phyloP scores from a whole-genome alignment of 805 yeast genomes.

The Nakazawaea wickerhamii region DNA sequence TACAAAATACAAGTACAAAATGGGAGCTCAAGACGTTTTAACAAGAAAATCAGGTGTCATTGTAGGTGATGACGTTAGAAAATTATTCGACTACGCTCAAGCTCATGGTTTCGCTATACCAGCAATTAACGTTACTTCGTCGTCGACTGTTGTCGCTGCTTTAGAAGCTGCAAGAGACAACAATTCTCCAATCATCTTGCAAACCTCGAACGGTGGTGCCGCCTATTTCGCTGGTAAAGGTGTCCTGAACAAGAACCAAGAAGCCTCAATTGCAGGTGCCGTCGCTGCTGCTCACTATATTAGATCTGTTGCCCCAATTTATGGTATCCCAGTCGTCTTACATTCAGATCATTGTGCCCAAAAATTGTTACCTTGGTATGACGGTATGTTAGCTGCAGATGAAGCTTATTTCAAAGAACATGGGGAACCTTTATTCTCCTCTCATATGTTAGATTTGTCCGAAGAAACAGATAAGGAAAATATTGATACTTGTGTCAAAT shows the following conservation, averaged over 20 bases:
- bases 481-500: conserved; percentile 89
- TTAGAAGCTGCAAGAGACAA: conserved; percentile 95
- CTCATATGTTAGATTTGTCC: conserved; percentile 97
- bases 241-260: conserved; percentile 87
- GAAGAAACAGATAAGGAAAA: conserved; percentile 96
- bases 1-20: conserved; percentile 22
- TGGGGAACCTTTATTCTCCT: conserved; percentile 96
- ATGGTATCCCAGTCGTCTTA: conserved; percentile 93
- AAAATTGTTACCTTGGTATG: conserved; percentile 97
- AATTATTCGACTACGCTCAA: conserved; percentile 88
- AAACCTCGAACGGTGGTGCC: conserved; percentile 98
- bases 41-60: conserved; percentile 95
- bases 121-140: conserved; percentile 96
- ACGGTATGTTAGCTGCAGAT: conserved; percentile 96
- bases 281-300: conserved; percentile 98
- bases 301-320: conserved; percentile 92
- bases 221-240: conserved; percentile 99
- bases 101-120: conserved; percentile 94
- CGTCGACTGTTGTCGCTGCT: conserved; percentile 95
- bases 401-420: conserved; percentile 81
- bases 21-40: conserved; percentile 72
- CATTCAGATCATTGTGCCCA: conserved; percentile 99
- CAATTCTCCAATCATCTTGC: conserved; percentile 92
- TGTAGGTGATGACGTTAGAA: conserved; percentile 94
- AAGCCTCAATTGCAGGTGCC: conserved; percentile 91